Evolutionary conservation across 345 rosid species (phyloP), one percentile per base, ranked within the genome.

Genomic region (Syzygium aromaticum): DNA sequence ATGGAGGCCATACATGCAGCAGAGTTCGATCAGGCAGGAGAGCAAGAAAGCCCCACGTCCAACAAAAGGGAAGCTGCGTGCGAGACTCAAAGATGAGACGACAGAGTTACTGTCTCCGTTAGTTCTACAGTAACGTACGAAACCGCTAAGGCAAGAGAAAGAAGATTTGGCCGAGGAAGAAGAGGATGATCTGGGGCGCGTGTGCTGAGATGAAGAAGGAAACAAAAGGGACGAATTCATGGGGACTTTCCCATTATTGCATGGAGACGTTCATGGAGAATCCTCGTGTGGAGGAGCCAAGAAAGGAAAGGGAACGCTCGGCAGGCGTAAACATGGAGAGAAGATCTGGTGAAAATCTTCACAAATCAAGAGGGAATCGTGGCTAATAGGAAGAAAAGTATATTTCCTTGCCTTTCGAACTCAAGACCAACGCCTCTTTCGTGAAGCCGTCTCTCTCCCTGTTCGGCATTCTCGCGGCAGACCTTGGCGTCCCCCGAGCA

Each of bases 1-100:
- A 30, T 17, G 40, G 40, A 28, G 40, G 3, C 21, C 11, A 0
- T 0, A 28, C 77, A 40, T 64, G 7, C 21, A n/a, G 77, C 77
- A 7, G 28, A 64, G 19, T 28, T 63, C 73, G 77, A 63, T 63
- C 77, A 61, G 73, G 33, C 19, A 0, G 12, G 73, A 61, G 0
- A 12, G 64, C 64, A 57, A 57, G 64, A 57, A 25, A 57, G 28
- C 64, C 28, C 64, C 64, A 25, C 64, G 28, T 57, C 33, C 73
- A 1, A n/a, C 33, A 0, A 63, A 30, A 7, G 77, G 16, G 14
- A 14, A 28, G 77, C 77, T 28, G 38, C 38, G 77, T 5, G 77
- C 38, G 1, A 63, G 77, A 63, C 38, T 3, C 38, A 30, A n/a
- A 63, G 77, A 63, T 63, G 77, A 10, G 38, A 63, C 13, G 38